These are phyloP conservation scores for Blastomyces silverae DNA, from an alignment of 2,329 filamentous ascomycete genomes.

Conservation along the genomic window DNA sequence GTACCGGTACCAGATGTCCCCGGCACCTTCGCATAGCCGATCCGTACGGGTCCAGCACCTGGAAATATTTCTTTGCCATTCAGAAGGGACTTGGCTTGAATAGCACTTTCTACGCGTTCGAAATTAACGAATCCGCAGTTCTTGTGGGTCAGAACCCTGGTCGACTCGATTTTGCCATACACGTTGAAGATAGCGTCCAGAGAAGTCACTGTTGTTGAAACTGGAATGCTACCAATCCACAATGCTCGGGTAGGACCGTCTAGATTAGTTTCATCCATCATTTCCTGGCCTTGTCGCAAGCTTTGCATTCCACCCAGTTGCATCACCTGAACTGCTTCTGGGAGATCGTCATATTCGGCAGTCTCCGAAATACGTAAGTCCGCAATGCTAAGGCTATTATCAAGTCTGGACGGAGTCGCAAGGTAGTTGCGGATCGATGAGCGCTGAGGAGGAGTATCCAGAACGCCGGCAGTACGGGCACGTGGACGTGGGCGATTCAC, in stretches of 20 bases:
- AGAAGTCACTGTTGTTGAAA: slow-evolving; percentile 92
- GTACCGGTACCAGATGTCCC: slow-evolving; percentile 73
- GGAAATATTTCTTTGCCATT: slow-evolving; percentile 99
- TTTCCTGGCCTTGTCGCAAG: slow-evolving; percentile 58
- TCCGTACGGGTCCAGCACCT: slow-evolving; percentile 85
- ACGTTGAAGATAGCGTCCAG: slow-evolving; percentile 89
- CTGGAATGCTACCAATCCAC: slow-evolving; percentile 96
- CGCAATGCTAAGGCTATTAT: slow-evolving; percentile 66
- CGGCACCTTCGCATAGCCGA: slow-evolving; percentile 95
- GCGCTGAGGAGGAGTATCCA: slow-evolving; percentile 66
- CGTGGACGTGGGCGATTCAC: slow-evolving; percentile 77
- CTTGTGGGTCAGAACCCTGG: slow-evolving; percentile 92
- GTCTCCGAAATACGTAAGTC: slow-evolving; percentile 70
- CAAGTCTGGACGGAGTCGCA: slow-evolving; percentile 66
- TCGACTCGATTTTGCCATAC: slow-evolving; percentile 87
- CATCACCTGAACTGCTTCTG: slow-evolving; percentile 76
- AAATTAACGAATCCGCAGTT: slow-evolving; percentile 99
- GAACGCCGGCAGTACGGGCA: slow-evolving; percentile 81
- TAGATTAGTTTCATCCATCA: slow-evolving; percentile 68
- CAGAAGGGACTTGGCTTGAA: slow-evolving; percentile 76
- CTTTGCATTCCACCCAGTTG: slow-evolving; percentile 57
- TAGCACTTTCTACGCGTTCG: slow-evolving; percentile 80
- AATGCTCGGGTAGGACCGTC: slow-evolving; percentile 88
- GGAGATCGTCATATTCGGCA: slow-evolving; percentile 70
- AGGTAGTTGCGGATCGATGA: slow-evolving; percentile 65